Evolutionary conservation across 1,284 basidiomycete genomes (phyloP), one percentile per base, ranked within the genome.

Genomic region (Coniferiporia sulphurascens): DNA sequence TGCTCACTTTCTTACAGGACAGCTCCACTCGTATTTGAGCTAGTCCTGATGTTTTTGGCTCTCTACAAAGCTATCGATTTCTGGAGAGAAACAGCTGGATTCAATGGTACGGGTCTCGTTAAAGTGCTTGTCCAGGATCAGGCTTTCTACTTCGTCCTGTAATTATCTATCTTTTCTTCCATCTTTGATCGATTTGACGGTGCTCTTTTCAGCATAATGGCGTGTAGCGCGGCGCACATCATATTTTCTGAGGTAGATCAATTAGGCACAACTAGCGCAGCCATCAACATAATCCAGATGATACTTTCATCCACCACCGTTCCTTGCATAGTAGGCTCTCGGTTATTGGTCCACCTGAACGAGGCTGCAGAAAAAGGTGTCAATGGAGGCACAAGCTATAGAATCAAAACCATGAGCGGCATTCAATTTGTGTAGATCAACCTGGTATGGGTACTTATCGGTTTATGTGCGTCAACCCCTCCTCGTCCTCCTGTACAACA

Each of bases 111-210:
- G 15, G 10, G 17, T 35, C 51, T 38, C 36, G 50, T 41, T 6
- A 52, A 52, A 38, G 34, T 52, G 5, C 51, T 52, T 38, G 21
- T 36, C 10, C 35, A 17, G 19, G 51, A 38, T 19, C 55, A 56
- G 17, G 13, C 21, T 17, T 1, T 56, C 19, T 56, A 56, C n/a
- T 48, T 56, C 34, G 22, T 56, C 32, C 21, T 56, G 55, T 56
- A n/a, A 36, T 3, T 15, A 19, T 34, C 34, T n/a, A 13, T 43
- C 41, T 7, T 13, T 43, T 13, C n/a, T 13, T 12, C 27, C 27
- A 5, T 5, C 41, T 13, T 13, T 43, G 10, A 43, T n/a, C n/a
- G 41, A 43, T 43, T 27, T 27, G 27, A 27, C 41, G 41, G 10
- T n/a, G n/a, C 10, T 43, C 10, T 43, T 43, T n/a, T 13, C 41